Evolutionary conservation across 495 filamentous ascomycete genomes (phyloP).

Genomic region (Cryomyces minteri): DNA sequence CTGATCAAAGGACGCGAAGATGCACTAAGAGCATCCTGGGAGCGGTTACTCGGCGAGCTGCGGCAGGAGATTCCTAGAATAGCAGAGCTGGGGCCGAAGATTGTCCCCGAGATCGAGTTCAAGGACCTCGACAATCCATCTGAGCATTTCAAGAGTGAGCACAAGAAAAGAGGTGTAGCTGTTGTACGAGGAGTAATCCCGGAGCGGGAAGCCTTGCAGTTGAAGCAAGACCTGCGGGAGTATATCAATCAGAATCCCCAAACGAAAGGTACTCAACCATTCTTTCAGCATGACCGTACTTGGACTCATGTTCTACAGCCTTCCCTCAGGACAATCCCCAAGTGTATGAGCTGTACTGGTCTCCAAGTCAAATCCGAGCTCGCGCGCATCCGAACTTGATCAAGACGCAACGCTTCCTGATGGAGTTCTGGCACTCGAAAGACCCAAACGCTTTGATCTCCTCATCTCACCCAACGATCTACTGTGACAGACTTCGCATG

Average conservation of each 20-base stretch:
- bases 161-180: conserved; percentile 19
- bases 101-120: conserved; percentile 21
- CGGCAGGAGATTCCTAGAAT: conserved; percentile 33
- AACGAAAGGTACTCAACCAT: conserved; percentile 23
- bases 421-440: conserved; percentile 55
- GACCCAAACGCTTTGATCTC: conserved; percentile 42
- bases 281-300: neutral
- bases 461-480: conserved; percentile 41
- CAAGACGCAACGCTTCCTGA: conserved; percentile 47
- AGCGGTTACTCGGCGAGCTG: conserved; percentile 41
- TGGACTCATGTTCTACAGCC: conserved; percentile 4
- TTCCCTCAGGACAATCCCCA: conserved; percentile 45
- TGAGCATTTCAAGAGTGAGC: conserved; percentile 11
- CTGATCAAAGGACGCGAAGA: conserved; percentile 46
- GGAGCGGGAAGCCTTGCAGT: conserved; percentile 16
- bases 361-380: conserved; percentile 52
- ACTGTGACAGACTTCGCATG: conserved; percentile 74
- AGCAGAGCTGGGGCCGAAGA: conserved; percentile 19
- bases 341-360: conserved; percentile 86
- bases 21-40: conserved; percentile 45
- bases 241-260: conserved; percentile 23
- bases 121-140: conserved; percentile 14
- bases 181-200: conserved; percentile 21
- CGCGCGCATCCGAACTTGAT: conserved; percentile 56
- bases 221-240: conserved; percentile 18